Evolutionary conservation across 2,329 filamentous ascomycete genomes (phyloP).

Genomic region (Erysiphe neolycopersici): DNA sequence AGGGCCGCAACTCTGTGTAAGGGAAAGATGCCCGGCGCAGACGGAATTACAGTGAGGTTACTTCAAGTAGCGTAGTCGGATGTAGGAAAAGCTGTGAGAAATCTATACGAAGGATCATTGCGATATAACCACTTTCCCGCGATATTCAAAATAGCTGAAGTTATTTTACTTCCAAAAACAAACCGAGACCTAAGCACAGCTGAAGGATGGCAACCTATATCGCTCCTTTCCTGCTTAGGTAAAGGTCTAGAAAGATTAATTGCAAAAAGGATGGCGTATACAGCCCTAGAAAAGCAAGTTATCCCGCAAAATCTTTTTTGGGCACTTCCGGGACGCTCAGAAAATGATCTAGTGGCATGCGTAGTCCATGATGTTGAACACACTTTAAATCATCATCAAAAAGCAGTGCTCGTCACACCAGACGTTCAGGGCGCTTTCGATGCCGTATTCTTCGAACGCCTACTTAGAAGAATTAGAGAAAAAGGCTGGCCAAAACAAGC

Average conservation of each 20-base stretch:
- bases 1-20: neutral
- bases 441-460: neutral
- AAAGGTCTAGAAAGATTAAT: too few species aligned
- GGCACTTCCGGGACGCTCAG: neutral
- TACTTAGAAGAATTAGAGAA: neutral
- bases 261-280: neutral
- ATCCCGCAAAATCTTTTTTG: neutral
- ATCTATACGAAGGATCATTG: neutral
- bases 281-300: neutral
- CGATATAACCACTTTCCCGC: neutral
- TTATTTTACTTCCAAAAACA: too few species aligned
- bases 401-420: neutral
- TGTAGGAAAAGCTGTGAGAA: neutral
- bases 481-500: neutral
- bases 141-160: neutral
- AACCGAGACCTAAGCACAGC: too few species aligned
- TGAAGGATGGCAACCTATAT: too few species aligned
- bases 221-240: too few species aligned
- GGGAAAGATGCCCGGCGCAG: neutral
- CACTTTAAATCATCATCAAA: neutral
- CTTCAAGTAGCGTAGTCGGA: neutral
- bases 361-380: neutral
- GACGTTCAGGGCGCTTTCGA: neutral
- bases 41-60: neutral
- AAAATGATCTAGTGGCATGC: neutral